These are phyloP conservation scores for Myriosclerotinia duriaeana DNA, from an alignment of 2,329 filamentous ascomycete species.

Conservation along the genomic window DNA sequence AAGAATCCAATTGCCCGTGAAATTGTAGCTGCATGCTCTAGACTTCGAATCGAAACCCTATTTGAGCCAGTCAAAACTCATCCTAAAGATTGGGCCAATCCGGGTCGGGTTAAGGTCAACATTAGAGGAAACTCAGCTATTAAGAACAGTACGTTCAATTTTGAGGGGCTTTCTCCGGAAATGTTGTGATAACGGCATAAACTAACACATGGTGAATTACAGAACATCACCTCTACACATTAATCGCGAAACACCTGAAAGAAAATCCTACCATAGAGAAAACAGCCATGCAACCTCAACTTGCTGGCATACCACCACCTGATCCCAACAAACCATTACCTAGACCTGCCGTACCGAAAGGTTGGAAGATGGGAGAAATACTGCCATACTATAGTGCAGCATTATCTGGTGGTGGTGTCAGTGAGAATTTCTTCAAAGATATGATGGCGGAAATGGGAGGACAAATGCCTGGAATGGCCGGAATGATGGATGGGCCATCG, in stretches of 20 bases:
- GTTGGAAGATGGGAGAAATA: conserved; percentile 86
- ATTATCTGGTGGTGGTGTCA: conserved; percentile 88
- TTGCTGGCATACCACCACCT: conserved; percentile 67
- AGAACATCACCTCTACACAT: conserved; percentile 85
- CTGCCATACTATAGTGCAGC: conserved; percentile 86
- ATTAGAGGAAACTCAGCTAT: conserved; percentile 60
- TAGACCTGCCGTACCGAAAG: conserved; percentile 72
- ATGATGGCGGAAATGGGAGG: conserved; percentile 90
- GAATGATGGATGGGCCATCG: conserved; percentile 41
- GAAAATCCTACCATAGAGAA: conserved; percentile 74
- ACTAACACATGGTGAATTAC: not conserved
- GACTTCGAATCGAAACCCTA: conserved; percentile 68
- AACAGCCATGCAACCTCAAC: conserved; percentile 67
- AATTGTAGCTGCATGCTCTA: conserved; percentile 80
- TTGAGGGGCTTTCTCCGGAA: not conserved
- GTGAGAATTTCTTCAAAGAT: conserved; percentile 91
- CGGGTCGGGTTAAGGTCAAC: conserved; percentile 79
- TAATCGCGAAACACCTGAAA: conserved; percentile 74
- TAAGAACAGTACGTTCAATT: conserved; percentile 59
- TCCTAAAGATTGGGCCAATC: conserved; percentile 97
- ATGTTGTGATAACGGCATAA: not conserved
- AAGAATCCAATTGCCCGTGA: conserved; percentile 83
- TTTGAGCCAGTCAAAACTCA: conserved; percentile 92
- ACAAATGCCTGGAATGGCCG: conserved; percentile 44
- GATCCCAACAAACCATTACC: conserved; percentile 67